These are phyloP conservation scores for Ophiostoma piceae DNA, from an alignment of 2,329 filamentous ascomycete species.

Conservation along the genomic window DNA sequence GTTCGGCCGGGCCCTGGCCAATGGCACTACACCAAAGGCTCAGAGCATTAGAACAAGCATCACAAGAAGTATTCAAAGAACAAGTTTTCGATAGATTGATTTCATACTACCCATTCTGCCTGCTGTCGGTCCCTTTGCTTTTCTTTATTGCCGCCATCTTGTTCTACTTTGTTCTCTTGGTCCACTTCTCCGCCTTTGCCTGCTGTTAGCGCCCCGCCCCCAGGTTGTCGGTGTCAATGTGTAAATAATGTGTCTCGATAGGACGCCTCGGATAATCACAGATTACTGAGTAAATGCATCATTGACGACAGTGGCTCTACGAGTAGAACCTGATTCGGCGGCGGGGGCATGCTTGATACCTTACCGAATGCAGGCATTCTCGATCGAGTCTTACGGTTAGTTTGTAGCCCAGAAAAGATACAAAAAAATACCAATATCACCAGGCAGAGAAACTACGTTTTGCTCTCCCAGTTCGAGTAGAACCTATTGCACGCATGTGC, in stretches of 20 bases:
- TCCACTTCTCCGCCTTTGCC: conserved; percentile 3
- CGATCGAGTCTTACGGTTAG: not conserved
- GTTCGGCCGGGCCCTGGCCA: conserved; percentile 11
- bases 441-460: too few relatives aligned
- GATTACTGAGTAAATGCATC: not conserved
- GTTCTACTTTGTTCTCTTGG: not conserved
- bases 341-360: not conserved
- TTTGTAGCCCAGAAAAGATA: not conserved
- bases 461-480: not conserved
- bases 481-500: not conserved
- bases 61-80: too few relatives aligned
- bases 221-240: not conserved
- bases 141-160: not conserved
- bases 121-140: not conserved
- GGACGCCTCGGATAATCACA: not conserved
- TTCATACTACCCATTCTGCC: not conserved
- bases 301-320: not conserved
- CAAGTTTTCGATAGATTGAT: not conserved
- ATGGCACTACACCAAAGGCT: conserved; percentile 10
- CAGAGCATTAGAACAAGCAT: not conserved
- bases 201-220: not conserved
- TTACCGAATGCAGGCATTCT: not conserved
- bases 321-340: not conserved
- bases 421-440: not conserved
- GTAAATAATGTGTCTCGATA: not conserved